Evolutionary conservation across 768 basidiomycete species (phyloP).

Genomic region (Boletus fagicola): DNA sequence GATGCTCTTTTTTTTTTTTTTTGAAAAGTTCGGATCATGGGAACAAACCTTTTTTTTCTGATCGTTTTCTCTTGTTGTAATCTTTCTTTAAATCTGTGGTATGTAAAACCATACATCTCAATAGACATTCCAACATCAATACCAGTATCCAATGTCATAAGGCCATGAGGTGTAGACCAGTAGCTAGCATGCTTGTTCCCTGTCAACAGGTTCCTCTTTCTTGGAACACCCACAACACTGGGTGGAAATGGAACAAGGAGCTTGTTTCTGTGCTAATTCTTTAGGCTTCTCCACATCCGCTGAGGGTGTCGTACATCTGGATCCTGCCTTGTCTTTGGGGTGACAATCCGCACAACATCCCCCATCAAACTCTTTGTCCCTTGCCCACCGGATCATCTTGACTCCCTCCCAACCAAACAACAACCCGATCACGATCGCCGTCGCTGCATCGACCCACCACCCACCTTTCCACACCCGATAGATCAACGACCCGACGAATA

Average conservation of each 20-base stretch:
- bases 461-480: slow-evolving; percentile 40
- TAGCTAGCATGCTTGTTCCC: neutral
- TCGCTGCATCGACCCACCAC: slow-evolving; percentile 39
- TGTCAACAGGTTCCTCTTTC: neutral
- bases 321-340: neutral
- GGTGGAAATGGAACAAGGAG: neutral
- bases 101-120: slow-evolving; percentile 3
- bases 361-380: slow-evolving; percentile 32
- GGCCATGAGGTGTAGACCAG: neutral
- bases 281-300: neutral
- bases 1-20: neutral
- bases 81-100: slow-evolving; percentile 10
- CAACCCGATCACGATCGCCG: slow-evolving; percentile 3
- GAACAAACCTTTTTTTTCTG: neutral
- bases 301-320: neutral
- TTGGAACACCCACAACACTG: slow-evolving; percentile 5
- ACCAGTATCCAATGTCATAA: neutral
- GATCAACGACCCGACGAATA: slow-evolving; percentile 42
- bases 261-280: neutral
- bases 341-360: slow-evolving; percentile 32
- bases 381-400: slow-evolving; percentile 33
- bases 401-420: slow-evolving; percentile 14
- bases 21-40: slow-evolving; percentile 1
- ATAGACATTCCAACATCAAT: neutral
- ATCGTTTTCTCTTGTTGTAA: slow-evolving; percentile 6